Evolutionary conservation across 1,284 basidiomycete species (phyloP).

Genomic region (Trichosporon ovoides): DNA sequence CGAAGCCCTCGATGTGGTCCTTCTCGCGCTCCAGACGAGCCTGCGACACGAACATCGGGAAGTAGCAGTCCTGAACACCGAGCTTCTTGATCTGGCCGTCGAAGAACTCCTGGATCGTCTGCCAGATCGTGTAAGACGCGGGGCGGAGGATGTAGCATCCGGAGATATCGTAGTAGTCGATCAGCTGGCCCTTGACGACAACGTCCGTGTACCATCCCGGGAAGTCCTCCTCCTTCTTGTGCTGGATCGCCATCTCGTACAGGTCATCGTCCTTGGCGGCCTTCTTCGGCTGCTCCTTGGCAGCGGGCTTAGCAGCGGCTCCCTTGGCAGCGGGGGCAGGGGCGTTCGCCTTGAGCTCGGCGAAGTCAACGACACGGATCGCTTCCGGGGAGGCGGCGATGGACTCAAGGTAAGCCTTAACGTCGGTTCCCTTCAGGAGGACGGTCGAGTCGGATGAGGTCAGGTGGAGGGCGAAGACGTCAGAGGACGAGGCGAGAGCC

Average conservation of each 20-base stretch:
- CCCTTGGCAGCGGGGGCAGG: constrained; percentile 20
- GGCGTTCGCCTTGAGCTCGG: constrained; percentile 54
- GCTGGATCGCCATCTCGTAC: constrained; percentile 83
- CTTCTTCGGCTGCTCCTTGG: constrained; percentile 23
- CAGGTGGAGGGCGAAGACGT: constrained; percentile 68
- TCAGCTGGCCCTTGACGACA: constrained; percentile 96
- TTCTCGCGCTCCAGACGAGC: constrained; percentile 95
- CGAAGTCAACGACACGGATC: constrained; percentile 62
- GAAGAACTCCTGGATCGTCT: constrained; percentile 91
- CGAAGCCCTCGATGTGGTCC: constrained; percentile 99
- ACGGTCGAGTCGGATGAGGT: constrained; percentile 65
- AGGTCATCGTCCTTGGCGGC: constrained; percentile 66
- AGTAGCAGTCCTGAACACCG: constrained; percentile 95
- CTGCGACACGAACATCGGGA: constrained; percentile 96
- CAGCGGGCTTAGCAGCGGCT: constrained; percentile 6
- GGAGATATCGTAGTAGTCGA: constrained; percentile 98
- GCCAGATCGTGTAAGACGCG: constrained; percentile 97
- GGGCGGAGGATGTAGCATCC: constrained; percentile 99
- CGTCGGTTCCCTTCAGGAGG: constrained; percentile 70
- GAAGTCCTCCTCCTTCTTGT: constrained; percentile 93
- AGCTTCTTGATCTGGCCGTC: constrained; percentile 86
- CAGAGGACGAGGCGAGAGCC: constrained; percentile 58
- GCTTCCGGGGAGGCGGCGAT: constrained; percentile 47
- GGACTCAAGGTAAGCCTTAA: constrained; percentile 64
- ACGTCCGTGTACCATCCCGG: constrained; percentile 92